phyloP scores from a whole-genome alignment of 495 filamentous ascomycete genomes.

The Penicillium bialowiezense region DNA sequence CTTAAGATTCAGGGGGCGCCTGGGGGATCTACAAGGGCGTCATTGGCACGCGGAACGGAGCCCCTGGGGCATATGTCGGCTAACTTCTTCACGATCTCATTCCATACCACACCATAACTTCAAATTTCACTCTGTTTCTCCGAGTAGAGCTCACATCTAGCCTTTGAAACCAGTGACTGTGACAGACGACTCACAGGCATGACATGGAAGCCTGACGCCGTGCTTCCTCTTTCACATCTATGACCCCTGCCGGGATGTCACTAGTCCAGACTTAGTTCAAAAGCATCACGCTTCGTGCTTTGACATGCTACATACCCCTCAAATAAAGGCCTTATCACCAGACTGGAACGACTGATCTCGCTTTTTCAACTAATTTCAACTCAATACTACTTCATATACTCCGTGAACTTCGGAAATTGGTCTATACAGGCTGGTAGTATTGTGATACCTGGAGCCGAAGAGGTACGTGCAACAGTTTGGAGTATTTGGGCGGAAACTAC shows the following conservation, averaged over 20 bases:
- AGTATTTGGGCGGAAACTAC: too few species aligned
- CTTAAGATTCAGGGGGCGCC: slow-evolving; percentile 1
- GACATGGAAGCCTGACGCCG: neutral
- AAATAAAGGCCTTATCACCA: neutral
- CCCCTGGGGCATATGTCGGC: slow-evolving; percentile 5
- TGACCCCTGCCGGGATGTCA: neutral
- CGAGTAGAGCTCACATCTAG: too few species aligned
- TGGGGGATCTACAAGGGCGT: slow-evolving; percentile 18
- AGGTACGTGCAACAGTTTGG: too few species aligned
- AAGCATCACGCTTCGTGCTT: slow-evolving; percentile 3
- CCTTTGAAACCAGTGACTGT: neutral
- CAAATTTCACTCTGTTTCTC: too few species aligned
- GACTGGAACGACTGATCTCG: neutral
- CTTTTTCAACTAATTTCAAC: too few species aligned
- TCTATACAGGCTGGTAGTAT: too few species aligned
- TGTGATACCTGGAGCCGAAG: too few species aligned
- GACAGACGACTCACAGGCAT: neutral
- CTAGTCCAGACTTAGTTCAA: neutral
- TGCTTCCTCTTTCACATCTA: neutral
- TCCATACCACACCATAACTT: too few species aligned
- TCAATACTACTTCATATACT: neutral
- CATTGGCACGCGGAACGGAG: slow-evolving; percentile 12
- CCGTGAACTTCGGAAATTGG: neutral
- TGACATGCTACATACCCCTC: slow-evolving; percentile 9
- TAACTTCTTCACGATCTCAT: neutral